phyloP scores from a whole-genome alignment of 768 basidiomycete genomes.

The Rhizopogon sp. region DNA sequence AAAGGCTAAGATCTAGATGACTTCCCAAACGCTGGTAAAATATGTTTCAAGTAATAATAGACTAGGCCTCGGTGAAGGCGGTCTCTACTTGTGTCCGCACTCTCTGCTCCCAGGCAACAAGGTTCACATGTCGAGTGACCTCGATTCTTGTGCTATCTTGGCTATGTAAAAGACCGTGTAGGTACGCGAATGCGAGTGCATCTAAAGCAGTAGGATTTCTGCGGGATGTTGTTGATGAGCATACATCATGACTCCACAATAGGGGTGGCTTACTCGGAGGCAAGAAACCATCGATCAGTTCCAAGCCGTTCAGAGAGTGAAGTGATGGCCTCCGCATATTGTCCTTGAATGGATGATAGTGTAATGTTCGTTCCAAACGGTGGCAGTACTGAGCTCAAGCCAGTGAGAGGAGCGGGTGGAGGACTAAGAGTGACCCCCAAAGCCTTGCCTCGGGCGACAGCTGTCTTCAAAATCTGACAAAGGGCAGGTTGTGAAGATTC shows the following conservation, averaged over 20 bases:
- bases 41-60: too few species aligned
- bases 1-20: too few species aligned
- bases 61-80: slow-evolving; percentile 34
- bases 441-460: slow-evolving; percentile 18
- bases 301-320: slow-evolving; percentile 73
- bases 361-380: slow-evolving; percentile 55
- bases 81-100: slow-evolving; percentile 55
- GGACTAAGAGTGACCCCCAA: slow-evolving; percentile 53
- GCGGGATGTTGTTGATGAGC: slow-evolving; percentile 3
- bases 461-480: slow-evolving; percentile 36
- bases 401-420: slow-evolving; percentile 67
- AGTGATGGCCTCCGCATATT: slow-evolving; percentile 67
- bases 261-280: slow-evolving; percentile 48
- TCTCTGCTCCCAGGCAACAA: slow-evolving; percentile 74
- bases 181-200: slow-evolving; percentile 78
- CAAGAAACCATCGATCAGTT: slow-evolving; percentile 78
- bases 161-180: slow-evolving; percentile 58
- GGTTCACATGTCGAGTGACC: slow-evolving; percentile 67
- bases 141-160: slow-evolving; percentile 46
- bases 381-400: slow-evolving; percentile 60
- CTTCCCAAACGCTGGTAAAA: too few species aligned
- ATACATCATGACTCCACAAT: not conserved
- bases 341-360: slow-evolving; percentile 41
- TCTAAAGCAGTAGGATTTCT: slow-evolving; percentile 79
- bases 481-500: slow-evolving; percentile 34